These are phyloP conservation scores for Hemileia vastatrix DNA, from an alignment of 1,284 basidiomycete genomes.

Conservation along the genomic window DNA sequence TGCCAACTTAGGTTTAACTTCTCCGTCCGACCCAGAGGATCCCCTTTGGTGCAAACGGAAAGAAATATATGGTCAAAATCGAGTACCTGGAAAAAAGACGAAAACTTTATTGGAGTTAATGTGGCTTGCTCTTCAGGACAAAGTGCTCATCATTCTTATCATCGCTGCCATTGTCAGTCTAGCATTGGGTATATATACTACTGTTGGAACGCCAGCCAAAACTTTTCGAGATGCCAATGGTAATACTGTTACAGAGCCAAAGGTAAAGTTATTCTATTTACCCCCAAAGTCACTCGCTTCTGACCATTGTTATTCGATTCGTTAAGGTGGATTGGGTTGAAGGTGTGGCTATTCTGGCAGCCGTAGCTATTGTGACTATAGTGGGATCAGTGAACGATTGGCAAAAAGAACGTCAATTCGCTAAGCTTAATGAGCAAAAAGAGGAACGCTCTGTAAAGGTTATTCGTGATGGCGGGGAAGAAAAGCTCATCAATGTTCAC, in stretches of 20 bases:
- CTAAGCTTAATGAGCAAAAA: slow-evolving; percentile 27
- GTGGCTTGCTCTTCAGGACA: slow-evolving; percentile 92
- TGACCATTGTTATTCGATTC: background rate
- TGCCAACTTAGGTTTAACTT: slow-evolving; percentile 50
- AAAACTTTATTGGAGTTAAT: slow-evolving; percentile 77
- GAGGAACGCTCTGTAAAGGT: slow-evolving; percentile 25
- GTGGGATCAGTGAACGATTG: slow-evolving; percentile 27
- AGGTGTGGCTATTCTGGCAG: slow-evolving; percentile 90
- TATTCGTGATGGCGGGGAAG: slow-evolving; percentile 25
- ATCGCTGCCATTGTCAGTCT: slow-evolving; percentile 87
- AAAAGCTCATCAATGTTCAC: slow-evolving; percentile 23
- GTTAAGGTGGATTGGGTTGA: slow-evolving; percentile 78
- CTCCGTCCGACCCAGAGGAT: slow-evolving; percentile 16
- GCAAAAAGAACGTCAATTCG: slow-evolving; percentile 27
- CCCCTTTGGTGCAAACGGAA: slow-evolving; percentile 28
- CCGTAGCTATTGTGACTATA: slow-evolving; percentile 46
- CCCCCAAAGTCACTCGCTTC: background rate
- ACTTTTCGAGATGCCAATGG: slow-evolving; percentile 46
- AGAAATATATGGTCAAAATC: slow-evolving; percentile 67
- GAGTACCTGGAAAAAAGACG: slow-evolving; percentile 63
- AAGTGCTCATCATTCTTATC: slow-evolving; percentile 81
- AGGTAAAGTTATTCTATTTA: slow-evolving; percentile 1
- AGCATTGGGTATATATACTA: slow-evolving; percentile 86
- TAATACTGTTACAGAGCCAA: slow-evolving; percentile 8
- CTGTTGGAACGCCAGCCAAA: slow-evolving; percentile 63